A percentile compares a stretch with the other conserved stretches of the same genome.
Evolutionary conservation across 2,329 filamentous ascomycete species (phyloP).

Genomic region (Colletotrichum echinochloae): DNA sequence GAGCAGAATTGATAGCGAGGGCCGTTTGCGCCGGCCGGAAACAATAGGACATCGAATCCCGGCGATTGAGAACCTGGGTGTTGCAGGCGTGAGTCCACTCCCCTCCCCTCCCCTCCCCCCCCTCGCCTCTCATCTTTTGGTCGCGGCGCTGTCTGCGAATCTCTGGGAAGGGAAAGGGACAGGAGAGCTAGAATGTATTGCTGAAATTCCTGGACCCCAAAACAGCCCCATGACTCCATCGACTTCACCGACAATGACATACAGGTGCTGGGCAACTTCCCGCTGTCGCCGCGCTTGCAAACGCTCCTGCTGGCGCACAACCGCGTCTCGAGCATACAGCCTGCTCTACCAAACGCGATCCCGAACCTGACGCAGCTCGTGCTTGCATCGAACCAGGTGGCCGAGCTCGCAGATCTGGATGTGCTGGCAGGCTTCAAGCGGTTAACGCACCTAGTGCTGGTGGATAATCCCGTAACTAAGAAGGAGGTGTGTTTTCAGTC

Average conservation of each 20-base stretch:
- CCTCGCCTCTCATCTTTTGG: background rate
- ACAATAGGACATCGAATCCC: slow-evolving; percentile 96
- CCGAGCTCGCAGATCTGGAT: slow-evolving; percentile 89
- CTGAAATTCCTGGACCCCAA: slow-evolving; percentile 17
- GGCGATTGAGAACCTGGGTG: slow-evolving; percentile 96
- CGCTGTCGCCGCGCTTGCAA: slow-evolving; percentile 86
- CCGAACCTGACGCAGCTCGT: slow-evolving; percentile 87
- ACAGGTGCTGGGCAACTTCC: slow-evolving; percentile 89
- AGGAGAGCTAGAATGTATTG: background rate
- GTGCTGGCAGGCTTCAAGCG: slow-evolving; percentile 75
- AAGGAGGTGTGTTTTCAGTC: slow-evolving; percentile 78
- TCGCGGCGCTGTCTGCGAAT: background rate
- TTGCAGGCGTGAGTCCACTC: slow-evolving; percentile 80
- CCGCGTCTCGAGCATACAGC: slow-evolving; percentile 84
- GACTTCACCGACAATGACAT: slow-evolving; percentile 99
- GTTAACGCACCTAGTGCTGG: slow-evolving; percentile 83
- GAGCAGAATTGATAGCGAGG: slow-evolving; percentile 87
- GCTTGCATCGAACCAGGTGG: slow-evolving; percentile 83
- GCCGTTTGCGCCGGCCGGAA: slow-evolving; percentile 49
- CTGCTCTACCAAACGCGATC: slow-evolving; percentile 77
- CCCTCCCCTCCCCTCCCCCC: background rate
- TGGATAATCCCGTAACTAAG: slow-evolving; percentile 90
- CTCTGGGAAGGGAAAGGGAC: background rate
- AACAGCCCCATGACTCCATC: slow-evolving; percentile 92
- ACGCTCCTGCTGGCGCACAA: slow-evolving; percentile 93